phyloP scores from a whole-genome alignment of 2,329 filamentous ascomycete species.

The Neonectria hederae region DNA sequence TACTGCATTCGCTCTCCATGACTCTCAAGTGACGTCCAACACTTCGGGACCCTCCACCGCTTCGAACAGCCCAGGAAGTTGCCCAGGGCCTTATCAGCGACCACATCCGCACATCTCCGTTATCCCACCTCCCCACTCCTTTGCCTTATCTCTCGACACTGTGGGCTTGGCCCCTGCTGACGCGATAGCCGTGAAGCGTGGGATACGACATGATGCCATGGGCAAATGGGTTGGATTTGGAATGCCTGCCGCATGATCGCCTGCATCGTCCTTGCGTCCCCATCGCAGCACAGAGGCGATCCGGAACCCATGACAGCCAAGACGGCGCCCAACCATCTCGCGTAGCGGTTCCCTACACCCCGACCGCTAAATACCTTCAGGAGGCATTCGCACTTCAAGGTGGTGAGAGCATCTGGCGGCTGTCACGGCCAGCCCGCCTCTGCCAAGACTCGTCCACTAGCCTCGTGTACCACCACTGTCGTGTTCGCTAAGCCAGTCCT shows the following conservation, averaged over 20 bases:
- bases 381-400: neutral
- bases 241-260: neutral
- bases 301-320: conserved; percentile 6
- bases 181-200: conserved; percentile 3
- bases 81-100: conserved; percentile 12
- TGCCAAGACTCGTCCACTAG: conserved; percentile 1
- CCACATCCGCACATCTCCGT: neutral
- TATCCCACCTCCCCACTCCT: conserved; percentile 18
- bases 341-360: neutral
- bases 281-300: neutral
- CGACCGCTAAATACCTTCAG: neutral
- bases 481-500: neutral
- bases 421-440: conserved; percentile 15
- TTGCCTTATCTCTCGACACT: conserved; percentile 14
- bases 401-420: conserved; percentile 9
- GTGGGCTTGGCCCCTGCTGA: conserved; percentile 2
- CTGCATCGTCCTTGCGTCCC: neutral
- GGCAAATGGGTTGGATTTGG: conserved; percentile 1
- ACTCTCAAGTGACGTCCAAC: neutral
- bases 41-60: conserved; percentile 5
- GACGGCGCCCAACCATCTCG: neutral
- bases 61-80: neutral
- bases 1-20: conserved; percentile 11
- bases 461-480: neutral
- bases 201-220: conserved; percentile 13